Conservation (phyloP, 176 grass and related monocot species). For the Paspalum notatum region DNA sequence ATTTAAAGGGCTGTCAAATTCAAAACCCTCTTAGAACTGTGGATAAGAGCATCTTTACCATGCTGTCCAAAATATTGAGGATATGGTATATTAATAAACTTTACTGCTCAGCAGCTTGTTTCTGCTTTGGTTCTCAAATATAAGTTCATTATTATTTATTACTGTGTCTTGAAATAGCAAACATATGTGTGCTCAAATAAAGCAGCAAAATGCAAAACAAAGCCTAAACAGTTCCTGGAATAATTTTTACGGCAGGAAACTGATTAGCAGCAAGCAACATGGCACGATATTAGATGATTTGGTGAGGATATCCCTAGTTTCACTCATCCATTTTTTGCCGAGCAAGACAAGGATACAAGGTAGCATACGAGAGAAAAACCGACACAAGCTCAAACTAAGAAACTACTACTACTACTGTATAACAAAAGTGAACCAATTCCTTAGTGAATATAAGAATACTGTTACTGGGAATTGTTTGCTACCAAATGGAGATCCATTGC, state of each 20-base stretch:
- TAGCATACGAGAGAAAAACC: too few relatives aligned
- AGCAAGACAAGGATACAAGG: background rate
- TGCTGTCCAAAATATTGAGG: background rate
- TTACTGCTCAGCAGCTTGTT: background rate
- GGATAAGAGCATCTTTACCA: background rate
- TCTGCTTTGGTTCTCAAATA: background rate
- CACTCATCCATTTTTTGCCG: background rate
- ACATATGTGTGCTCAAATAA: background rate
- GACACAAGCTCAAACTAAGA: background rate
- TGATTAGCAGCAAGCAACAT: background rate
- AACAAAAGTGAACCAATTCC: background rate
- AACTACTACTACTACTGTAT: background rate
- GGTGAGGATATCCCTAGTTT: background rate
- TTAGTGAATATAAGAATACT: background rate
- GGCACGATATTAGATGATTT: background rate
- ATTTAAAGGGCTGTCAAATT: background rate
- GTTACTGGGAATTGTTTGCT: background rate
- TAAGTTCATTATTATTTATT: background rate
- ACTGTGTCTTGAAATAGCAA: background rate
- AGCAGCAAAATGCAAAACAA: background rate
- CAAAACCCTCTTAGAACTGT: background rate
- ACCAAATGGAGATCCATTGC: constrained; percentile 3
- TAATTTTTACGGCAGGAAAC: background rate
- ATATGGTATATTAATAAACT: background rate
- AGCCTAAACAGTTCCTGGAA: background rate